Evolutionary conservation across 2,329 filamentous ascomycete species (phyloP), one percentile per base, ranked within the genome.

Genomic region (Plenodomus tracheiphilus): DNA sequence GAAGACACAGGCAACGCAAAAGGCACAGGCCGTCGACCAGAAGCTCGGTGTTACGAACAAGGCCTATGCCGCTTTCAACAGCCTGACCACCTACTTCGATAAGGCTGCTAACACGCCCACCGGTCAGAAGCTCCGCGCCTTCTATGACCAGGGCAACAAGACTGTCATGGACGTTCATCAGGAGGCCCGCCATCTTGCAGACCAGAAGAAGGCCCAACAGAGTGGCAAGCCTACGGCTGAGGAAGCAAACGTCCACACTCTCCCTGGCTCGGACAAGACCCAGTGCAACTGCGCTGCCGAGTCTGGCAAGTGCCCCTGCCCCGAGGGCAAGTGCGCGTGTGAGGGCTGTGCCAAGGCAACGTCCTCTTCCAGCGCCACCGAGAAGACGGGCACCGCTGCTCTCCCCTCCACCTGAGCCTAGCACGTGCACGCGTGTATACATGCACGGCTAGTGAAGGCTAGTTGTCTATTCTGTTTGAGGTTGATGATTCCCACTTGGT

Each of bases 121-220:
- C 1, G 94, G 94, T 62, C 85, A 92, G 79, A 91, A 88, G 76
- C 77, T 99, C 53, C 88, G 89, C 61, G 80, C 86, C 55, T 99
- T 99, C 77, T 99, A 99, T 77, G 82, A 86, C 7, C 81, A 90
- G 61, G 84, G 89, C 56, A 86, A 88, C 71, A 91, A 91, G 77
- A 92, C 97, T 76, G 91, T 97, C 25, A 81, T 91, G 64, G 94
- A 99, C 70, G 94, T 99, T 39, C 94, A 99, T 76, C 82, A 81
- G 54, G 94, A 99, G 81, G 94, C 94, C 25, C 83, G 87, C 56
- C 86, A 94, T 61, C 80, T 99, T 46, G 93, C 93, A 41, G 85
- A 96, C 58, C 75, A 99, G 60, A 97, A 97, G 86, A 81, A 84
- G 51, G 40, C 41, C 11, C 45, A 46, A 19, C 45, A 48, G 54